phyloP scores from a whole-genome alignment of 495 filamentous ascomycete genomes.

The Baudoinia panamericana region DNA sequence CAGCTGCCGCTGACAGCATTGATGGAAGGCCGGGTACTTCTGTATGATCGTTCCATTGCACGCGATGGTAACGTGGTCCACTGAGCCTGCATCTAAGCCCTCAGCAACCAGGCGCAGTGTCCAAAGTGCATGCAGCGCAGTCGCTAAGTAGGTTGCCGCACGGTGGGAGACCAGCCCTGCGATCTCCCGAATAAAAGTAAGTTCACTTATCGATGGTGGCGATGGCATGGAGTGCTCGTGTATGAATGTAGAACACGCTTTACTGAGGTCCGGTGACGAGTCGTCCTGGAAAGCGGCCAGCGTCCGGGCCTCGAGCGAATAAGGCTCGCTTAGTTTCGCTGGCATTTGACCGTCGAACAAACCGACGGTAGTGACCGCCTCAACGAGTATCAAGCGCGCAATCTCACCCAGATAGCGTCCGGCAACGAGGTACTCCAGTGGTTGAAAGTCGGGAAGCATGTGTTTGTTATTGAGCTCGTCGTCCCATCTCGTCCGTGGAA shows the following conservation, averaged over 20 bases:
- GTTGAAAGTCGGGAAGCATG: conserved; percentile 32
- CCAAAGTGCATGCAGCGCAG: conserved; percentile 53
- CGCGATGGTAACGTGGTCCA: conserved; percentile 37
- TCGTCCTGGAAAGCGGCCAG: conserved; percentile 49
- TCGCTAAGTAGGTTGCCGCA: conserved; percentile 50
- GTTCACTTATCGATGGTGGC: conserved; percentile 38
- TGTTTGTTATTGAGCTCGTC: conserved; percentile 30
- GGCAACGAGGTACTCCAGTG: conserved; percentile 38
- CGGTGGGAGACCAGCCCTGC: conserved; percentile 44
- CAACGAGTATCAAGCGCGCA: conserved; percentile 39
- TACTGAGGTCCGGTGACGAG: conserved; percentile 32
- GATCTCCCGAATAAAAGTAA: conserved; percentile 42
- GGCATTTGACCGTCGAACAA: conserved; percentile 46
- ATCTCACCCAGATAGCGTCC: conserved; percentile 44
- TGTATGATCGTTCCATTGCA: conserved; percentile 55
- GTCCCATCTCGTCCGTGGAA: conserved; percentile 33
- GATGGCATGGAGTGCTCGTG: conserved; percentile 38
- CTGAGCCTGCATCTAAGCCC: conserved; percentile 19
- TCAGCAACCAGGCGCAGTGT: conserved; percentile 42
- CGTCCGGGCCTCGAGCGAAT: conserved; percentile 48
- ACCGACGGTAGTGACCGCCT: conserved; percentile 41
- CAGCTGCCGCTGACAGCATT: conserved; percentile 31
- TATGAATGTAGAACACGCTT: conserved; percentile 37
- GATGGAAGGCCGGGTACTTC: conserved; percentile 46
- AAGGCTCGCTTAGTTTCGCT: conserved; percentile 36